Conservation (phyloP, 1,284 basidiomycete genomes). For the Pascua guehoae region DNA sequence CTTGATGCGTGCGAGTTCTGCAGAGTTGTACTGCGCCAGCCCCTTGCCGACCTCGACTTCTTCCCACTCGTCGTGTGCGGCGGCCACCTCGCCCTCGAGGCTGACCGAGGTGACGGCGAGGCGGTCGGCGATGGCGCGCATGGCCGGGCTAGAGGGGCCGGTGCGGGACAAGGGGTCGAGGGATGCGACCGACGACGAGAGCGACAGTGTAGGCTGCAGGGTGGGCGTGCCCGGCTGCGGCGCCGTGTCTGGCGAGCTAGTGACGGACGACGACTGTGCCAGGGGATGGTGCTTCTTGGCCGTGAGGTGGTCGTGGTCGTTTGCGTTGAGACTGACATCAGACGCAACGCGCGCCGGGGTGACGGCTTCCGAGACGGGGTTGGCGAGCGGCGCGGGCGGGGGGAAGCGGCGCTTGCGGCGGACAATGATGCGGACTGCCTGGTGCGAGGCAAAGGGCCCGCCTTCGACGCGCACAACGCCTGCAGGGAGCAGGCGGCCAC, state of each 20-base stretch:
- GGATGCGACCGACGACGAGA: constrained; percentile 47
- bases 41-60: constrained; percentile 88
- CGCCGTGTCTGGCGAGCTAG: constrained; percentile 11
- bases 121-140: constrained; percentile 27
- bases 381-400: constrained; percentile 36
- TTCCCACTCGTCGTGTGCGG: constrained; percentile 60
- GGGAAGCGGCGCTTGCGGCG: constrained; percentile 41
- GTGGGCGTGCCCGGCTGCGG: constrained; percentile 42
- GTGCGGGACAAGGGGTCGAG: constrained; percentile 44
- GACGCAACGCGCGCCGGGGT: constrained; percentile 16
- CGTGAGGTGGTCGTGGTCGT: constrained; percentile 6
- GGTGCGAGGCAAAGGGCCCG: constrained; percentile 86
- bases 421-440: constrained; percentile 83
- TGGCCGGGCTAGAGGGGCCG: constrained; percentile 33
- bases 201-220: constrained; percentile 41
- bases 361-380: constrained; percentile 25
- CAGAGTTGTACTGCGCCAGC: constrained; percentile 91
- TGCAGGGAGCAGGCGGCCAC: constrained; percentile 82
- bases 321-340: not conserved
- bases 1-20: constrained; percentile 82
- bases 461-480: constrained; percentile 86
- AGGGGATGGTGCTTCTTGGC: constrained; percentile 3
- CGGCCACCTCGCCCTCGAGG: constrained; percentile 1
- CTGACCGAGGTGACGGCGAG: constrained; percentile 7
- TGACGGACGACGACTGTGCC: constrained; percentile 8